Percentiles rank a stretch among this genome's conserved stretches.
Evolutionary conservation across 1,284 basidiomycete genomes (phyloP).

Genomic region (Cutaneotrichosporon cyanovorans): DNA sequence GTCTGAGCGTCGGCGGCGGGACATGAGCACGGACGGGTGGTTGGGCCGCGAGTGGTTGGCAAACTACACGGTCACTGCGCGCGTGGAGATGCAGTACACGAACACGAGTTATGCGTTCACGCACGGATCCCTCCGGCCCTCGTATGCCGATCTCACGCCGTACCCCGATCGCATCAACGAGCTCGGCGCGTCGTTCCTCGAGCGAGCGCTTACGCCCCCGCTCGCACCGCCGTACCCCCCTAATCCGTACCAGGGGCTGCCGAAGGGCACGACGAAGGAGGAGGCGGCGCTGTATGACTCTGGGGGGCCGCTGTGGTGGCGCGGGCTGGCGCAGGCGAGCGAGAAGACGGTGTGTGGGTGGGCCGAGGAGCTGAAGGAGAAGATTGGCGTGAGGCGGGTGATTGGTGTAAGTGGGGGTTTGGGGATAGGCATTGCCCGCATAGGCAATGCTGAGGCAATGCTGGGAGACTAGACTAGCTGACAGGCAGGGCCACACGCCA

Average conservation of each 20-base stretch:
- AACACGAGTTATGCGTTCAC: slow-evolving; percentile 59
- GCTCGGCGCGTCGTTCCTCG: slow-evolving; percentile 59
- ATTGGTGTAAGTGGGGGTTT: slow-evolving; percentile 52
- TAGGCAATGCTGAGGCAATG: too few species aligned
- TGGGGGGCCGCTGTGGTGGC: slow-evolving; percentile 82
- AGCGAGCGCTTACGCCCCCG: slow-evolving; percentile 50
- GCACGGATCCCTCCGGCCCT: slow-evolving; percentile 74
- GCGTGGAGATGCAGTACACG: slow-evolving; percentile 61
- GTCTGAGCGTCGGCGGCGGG: slow-evolving; percentile 59
- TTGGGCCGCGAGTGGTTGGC: slow-evolving; percentile 74
- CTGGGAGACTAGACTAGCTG: too few species aligned
- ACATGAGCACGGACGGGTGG: slow-evolving; percentile 62
- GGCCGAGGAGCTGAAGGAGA: slow-evolving; percentile 61
- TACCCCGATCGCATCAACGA: slow-evolving; percentile 75
- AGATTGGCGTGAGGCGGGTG: slow-evolving; percentile 71
- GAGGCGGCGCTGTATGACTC: slow-evolving; percentile 64
- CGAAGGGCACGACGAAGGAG: slow-evolving; percentile 55
- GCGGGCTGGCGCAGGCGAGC: slow-evolving; percentile 61
- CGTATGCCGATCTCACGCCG: slow-evolving; percentile 61
- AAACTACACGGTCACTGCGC: slow-evolving; percentile 76
- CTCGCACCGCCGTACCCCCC: slow-evolving; percentile 74
- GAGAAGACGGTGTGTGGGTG: slow-evolving; percentile 57
- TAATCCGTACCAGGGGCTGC: slow-evolving; percentile 66
- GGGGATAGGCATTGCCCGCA: too few species aligned
- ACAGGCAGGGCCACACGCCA: slow-evolving; percentile 68